These are phyloP conservation scores for Eutypa lata DNA, from an alignment of 2,329 filamentous ascomycete genomes.

Conservation along the genomic window DNA sequence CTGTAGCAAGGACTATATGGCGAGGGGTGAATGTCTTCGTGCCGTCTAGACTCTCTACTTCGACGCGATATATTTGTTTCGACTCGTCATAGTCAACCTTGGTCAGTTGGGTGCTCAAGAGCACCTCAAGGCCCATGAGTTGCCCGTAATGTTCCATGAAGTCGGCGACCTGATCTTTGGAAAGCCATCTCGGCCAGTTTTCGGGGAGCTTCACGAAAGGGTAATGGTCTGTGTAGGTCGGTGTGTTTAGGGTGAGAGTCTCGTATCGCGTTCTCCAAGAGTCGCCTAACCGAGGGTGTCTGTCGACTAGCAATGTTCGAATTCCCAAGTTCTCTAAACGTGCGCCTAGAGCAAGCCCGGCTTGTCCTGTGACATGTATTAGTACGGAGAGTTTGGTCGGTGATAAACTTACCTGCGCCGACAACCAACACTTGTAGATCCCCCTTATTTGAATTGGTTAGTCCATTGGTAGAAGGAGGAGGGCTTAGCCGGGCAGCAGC, in stretches of 20 bases:
- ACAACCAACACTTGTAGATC: conserved; percentile 38
- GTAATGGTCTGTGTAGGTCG: conserved; percentile 20
- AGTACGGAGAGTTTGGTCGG: background rate
- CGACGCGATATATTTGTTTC: too few species aligned
- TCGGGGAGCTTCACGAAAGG: conserved; percentile 22
- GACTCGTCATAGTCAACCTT: too few species aligned
- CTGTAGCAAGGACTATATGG: too few species aligned
- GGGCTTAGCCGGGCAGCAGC: background rate
- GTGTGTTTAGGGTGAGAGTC: conserved; percentile 16
- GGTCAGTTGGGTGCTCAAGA: too few species aligned
- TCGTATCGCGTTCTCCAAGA: conserved; percentile 50
- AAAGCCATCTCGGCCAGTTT: too few species aligned
- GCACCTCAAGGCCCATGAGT: too few species aligned
- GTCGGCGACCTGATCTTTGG: too few species aligned
- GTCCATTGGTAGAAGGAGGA: background rate
- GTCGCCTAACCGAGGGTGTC: conserved; percentile 42
- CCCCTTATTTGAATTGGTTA: conserved; percentile 27
- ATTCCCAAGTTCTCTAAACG: conserved; percentile 26
- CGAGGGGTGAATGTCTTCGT: too few species aligned
- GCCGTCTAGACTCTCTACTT: too few species aligned
- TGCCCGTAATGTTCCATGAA: too few species aligned
- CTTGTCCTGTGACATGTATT: conserved; percentile 31
- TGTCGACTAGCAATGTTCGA: conserved; percentile 39
- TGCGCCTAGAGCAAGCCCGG: conserved; percentile 37
- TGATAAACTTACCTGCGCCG: conserved; percentile 29